Percentiles rank a stretch among this genome's conserved stretches.
phyloP scores from a whole-genome alignment of 1,284 basidiomycete genomes.

The Boletellus deceptivus region DNA sequence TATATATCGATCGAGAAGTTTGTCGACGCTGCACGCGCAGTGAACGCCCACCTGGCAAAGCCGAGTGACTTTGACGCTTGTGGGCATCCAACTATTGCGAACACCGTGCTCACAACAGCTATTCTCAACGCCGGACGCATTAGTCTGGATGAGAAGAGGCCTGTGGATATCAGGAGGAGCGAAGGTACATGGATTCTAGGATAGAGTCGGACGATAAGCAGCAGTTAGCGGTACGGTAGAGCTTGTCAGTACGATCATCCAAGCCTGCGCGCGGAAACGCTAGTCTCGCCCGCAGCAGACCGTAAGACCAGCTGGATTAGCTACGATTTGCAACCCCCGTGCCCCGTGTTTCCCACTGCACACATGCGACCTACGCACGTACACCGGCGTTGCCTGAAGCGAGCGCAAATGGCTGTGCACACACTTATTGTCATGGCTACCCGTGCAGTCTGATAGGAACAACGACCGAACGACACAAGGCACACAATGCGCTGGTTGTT shows the following conservation, averaged over 20 bases:
- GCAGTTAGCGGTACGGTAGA: neutral
- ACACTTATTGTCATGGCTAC: neutral
- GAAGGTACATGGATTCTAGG: slow-evolving; percentile 69
- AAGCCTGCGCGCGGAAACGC: too few relatives aligned
- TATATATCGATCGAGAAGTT: slow-evolving; percentile 92
- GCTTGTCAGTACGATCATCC: too few relatives aligned
- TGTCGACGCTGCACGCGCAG: slow-evolving; percentile 73
- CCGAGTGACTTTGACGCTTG: slow-evolving; percentile 75
- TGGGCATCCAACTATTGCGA: slow-evolving; percentile 83
- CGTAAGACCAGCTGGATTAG: too few relatives aligned
- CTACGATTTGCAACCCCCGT: too few relatives aligned
- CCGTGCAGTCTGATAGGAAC: slow-evolving; percentile 3
- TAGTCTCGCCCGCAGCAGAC: too few relatives aligned
- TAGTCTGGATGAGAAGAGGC: slow-evolving; percentile 83
- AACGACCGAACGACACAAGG: slow-evolving; percentile 5
- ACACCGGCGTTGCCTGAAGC: too few relatives aligned
- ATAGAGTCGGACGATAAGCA: slow-evolving; percentile 31
- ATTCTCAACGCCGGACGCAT: slow-evolving; percentile 89
- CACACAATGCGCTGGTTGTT: slow-evolving; percentile 11
- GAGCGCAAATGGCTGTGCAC: too few relatives aligned
- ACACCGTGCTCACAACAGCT: slow-evolving; percentile 88
- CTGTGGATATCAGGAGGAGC: slow-evolving; percentile 73
- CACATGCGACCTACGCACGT: too few relatives aligned
- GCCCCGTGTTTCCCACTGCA: too few relatives aligned
- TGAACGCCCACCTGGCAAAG: slow-evolving; percentile 68